Base-by-base conservation (phyloP, 2,329 filamentous ascomycete genomes). In the Cytospora leucostoma region DNA sequence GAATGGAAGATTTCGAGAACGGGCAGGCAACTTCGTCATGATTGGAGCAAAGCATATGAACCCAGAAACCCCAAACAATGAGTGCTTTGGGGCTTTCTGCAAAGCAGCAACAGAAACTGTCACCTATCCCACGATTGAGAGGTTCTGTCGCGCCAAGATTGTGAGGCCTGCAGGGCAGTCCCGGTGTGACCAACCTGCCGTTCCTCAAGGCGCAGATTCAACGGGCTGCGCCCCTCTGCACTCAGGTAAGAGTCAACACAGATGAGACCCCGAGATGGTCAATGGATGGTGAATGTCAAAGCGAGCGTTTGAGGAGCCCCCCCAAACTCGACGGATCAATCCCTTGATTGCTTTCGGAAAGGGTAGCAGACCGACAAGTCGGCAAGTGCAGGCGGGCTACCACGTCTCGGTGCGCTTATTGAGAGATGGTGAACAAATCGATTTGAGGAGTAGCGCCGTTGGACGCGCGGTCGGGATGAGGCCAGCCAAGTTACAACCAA, bases 1-100 rank as follows among this genome's bases (percentile, higher is more conserved):
- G 72, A 82, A 85, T 65, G 83, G 82, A 62, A 80, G 75, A 69
- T 76, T 78, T 74, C 80, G 79, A 74, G 78, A 77, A 70, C 76
- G 79, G 67, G 76, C 75, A 71, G 73, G 76, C 70, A 76, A 75
- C 70, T 76, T 74, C 71, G 80, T 79, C 82, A 85, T 85, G 74
- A 74, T 75, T 73, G 72, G 67, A 32, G 44, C 13, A 19, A 56
- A 57, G 57, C 67, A 68, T 68, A 38, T 64, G 66, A 67, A 61
- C 19, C 44, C 21, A 53, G 52, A 44, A 62, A 32, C 8, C 12
- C 44, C 34, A 63, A 40, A 50, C 33, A 37, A 35, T 55, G 51
- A 50, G 51, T 32, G 51, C 59, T 44, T 21, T 55, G 17, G 19
- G 35, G 32, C 19, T 32, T 13, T 53, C n/a, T 44, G 49, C 12